phyloP scores from a whole-genome alignment of 495 filamentous ascomycete genomes.

The Bombardia bombarda region DNA sequence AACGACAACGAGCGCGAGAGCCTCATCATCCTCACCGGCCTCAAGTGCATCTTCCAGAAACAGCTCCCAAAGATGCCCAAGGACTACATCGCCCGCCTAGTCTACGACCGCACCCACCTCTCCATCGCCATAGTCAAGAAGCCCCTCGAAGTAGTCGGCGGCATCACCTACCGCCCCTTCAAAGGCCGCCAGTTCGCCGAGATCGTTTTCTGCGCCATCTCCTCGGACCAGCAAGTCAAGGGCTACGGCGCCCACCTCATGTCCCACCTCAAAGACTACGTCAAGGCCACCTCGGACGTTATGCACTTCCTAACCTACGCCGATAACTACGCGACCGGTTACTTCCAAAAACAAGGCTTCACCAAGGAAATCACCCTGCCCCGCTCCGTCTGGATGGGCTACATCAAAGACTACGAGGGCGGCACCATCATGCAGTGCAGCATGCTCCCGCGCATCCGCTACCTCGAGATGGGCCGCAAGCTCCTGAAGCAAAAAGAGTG shows the following conservation, averaged over 20 bases:
- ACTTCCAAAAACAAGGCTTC: conserved; percentile 99
- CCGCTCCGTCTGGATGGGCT: conserved; percentile 92
- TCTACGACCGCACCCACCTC: conserved; percentile 93
- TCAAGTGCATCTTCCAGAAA: conserved; percentile 98
- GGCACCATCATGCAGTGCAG: conserved; percentile 99
- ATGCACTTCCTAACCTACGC: conserved; percentile 99
- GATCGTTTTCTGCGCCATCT: conserved; percentile 98
- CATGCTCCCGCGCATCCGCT: conserved; percentile 92
- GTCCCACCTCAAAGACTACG: conserved; percentile 97
- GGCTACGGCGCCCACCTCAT: conserved; percentile 97
- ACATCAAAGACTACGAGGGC: conserved; percentile 99
- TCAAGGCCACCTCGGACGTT: conserved; percentile 90
- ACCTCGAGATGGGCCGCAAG: conserved; percentile 91
- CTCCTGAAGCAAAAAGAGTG: conserved; percentile 93
- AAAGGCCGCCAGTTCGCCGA: conserved; percentile 89
- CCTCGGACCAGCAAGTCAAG: conserved; percentile 96
- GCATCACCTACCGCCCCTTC: conserved; percentile 96
- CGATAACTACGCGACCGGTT: conserved; percentile 97
- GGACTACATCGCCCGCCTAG: conserved; percentile 93
- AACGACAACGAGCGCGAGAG: conserved; percentile 85
- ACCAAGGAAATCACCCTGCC: conserved; percentile 97
- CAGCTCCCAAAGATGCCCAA: conserved; percentile 99
- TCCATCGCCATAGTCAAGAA: conserved; percentile 98
- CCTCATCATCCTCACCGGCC: conserved; percentile 86
- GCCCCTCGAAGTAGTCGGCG: conserved; percentile 87